These are phyloP conservation scores for Pyricularia pennisetigena DNA, from an alignment of 2,329 filamentous ascomycete species.

Conservation along the genomic window DNA sequence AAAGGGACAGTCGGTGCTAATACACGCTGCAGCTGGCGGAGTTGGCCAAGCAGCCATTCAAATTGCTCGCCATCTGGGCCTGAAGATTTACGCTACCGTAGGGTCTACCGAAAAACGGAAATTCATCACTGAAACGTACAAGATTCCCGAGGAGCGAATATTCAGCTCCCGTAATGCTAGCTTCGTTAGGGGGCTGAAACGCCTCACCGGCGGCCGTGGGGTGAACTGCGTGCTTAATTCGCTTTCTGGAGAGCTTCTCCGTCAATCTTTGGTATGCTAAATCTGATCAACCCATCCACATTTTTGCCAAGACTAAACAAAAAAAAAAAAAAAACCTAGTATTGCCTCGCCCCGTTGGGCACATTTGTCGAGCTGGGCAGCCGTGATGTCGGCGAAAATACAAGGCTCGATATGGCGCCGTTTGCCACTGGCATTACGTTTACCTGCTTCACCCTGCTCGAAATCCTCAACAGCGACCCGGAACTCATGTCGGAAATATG, in stretches of 20 bases:
- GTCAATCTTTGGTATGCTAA: background rate
- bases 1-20: constrained; percentile 22
- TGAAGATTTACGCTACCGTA: constrained; percentile 30
- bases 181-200: constrained; percentile 19
- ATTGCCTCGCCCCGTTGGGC: constrained; percentile 1
- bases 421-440: background rate
- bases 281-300: background rate
- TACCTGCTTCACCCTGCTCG: background rate
- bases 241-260: background rate
- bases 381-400: background rate
- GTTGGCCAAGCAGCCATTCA: constrained; percentile 33
- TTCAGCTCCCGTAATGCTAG: constrained; percentile 20
- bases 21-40: constrained; percentile 33
- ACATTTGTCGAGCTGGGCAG: constrained; percentile 2
- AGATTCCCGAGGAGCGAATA: constrained; percentile 21
- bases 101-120: constrained; percentile 20
- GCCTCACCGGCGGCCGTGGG: background rate
- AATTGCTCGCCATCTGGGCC: constrained; percentile 25
- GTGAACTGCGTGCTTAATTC: constrained; percentile 5
- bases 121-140: constrained; percentile 20
- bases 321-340: too few relatives aligned
- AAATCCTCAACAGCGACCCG: background rate
- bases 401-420: background rate
- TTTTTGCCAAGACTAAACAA: constrained; percentile 12
- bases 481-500: background rate